These are phyloP conservation scores for Cutaneotrichosporon arboriforme DNA, from an alignment of 1,284 basidiomycete species.

Conservation along the genomic window DNA sequence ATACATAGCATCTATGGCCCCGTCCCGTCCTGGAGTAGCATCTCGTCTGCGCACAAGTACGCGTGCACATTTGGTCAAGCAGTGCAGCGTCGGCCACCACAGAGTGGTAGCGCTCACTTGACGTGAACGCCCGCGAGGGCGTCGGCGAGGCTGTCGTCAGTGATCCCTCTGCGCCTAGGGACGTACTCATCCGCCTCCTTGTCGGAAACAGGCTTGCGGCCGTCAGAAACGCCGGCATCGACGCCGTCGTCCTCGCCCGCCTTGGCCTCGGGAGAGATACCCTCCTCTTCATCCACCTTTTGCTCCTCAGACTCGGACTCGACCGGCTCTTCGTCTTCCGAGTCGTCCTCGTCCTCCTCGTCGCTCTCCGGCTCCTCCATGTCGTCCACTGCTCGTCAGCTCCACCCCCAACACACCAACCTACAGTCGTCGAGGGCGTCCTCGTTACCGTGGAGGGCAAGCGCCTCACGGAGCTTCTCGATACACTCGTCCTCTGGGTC, in stretches of 20 bases:
- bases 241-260: conserved; percentile 35
- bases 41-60: too few relatives aligned
- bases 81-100: background rate
- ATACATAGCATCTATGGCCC: too few relatives aligned
- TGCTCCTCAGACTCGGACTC: conserved; percentile 49
- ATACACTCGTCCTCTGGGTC: conserved; percentile 75
- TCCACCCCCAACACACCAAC: conserved; percentile 11
- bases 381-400: conserved; percentile 53
- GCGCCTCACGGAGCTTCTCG: conserved; percentile 58
- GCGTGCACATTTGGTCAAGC: background rate
- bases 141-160: conserved; percentile 37
- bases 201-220: conserved; percentile 26
- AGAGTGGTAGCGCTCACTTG: conserved; percentile 7
- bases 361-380: conserved; percentile 58
- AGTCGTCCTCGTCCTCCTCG: conserved; percentile 50
- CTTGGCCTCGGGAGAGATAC: conserved; percentile 46
- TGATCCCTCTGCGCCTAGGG: background rate
- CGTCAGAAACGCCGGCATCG: conserved; percentile 29
- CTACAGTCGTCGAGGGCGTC: conserved; percentile 68
- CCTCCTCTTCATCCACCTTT: conserved; percentile 43
- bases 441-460: conserved; percentile 70
- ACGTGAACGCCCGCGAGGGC: conserved; percentile 34
- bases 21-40: too few relatives aligned
- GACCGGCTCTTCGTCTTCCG: conserved; percentile 42
- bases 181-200: conserved; percentile 44